These are phyloP conservation scores for Lentinula edodes DNA, from an alignment of 768 basidiomycete species.

Conservation along the genomic window DNA sequence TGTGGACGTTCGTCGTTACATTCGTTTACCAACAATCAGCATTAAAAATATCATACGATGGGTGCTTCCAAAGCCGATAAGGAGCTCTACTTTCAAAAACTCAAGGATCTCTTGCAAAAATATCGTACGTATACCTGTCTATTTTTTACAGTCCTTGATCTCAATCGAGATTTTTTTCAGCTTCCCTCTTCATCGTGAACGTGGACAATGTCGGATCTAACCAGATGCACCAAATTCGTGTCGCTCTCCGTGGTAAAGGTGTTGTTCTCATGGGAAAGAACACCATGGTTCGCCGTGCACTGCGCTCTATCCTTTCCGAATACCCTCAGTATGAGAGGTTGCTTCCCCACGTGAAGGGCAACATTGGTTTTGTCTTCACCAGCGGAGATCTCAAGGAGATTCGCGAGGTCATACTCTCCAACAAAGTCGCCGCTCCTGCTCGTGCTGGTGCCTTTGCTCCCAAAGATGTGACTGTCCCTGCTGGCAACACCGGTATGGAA, in stretches of 20 bases:
- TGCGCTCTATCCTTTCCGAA: conserved; percentile 86
- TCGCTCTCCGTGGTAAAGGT: conserved; percentile 93
- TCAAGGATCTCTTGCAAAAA: conserved; percentile 87
- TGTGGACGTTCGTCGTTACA: conserved; percentile 15
- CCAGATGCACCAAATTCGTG: conserved; percentile 98
- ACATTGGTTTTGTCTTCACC: conserved; percentile 99
- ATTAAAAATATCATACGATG: conserved; percentile 53
- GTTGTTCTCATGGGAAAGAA: conserved; percentile 99
- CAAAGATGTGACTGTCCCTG: conserved; percentile 87
- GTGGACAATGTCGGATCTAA: conserved; percentile 99
- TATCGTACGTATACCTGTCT: conserved; percentile 61
- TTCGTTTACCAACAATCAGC: conserved; percentile 6
- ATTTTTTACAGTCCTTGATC: background rate
- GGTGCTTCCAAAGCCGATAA: conserved; percentile 90
- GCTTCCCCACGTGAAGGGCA: conserved; percentile 92
- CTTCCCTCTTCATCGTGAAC: conserved; percentile 98
- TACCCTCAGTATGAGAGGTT: conserved; percentile 94
- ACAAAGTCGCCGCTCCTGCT: conserved; percentile 98
- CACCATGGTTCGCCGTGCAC: conserved; percentile 99
- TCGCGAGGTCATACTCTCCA: conserved; percentile 88
- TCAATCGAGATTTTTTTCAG: conserved; percentile 32
- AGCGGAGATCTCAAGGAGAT: conserved; percentile 87
- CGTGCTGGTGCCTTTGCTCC: conserved; percentile 97
- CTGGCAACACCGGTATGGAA: conserved; percentile 99
- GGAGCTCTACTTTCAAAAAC: conserved; percentile 86